These are phyloP conservation scores for Rasamsonia emersonii DNA, from an alignment of 2,329 filamentous ascomycete species.

Conservation along the genomic window DNA sequence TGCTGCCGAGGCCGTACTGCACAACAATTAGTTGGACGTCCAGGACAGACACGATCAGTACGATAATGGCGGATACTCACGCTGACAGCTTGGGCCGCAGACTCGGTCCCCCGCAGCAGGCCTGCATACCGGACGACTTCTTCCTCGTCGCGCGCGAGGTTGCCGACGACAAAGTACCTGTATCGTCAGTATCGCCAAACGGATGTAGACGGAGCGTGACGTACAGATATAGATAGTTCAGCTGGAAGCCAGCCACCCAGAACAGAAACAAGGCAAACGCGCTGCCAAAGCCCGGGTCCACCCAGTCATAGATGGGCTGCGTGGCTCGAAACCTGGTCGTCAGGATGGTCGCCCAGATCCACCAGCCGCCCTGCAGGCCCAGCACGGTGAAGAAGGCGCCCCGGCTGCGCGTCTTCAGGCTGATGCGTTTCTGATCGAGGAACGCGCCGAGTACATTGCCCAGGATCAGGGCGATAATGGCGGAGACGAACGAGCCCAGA, in stretches of 20 bases:
- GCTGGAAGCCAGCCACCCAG: slow-evolving; percentile 58
- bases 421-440: slow-evolving; percentile 50
- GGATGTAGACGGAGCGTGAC: slow-evolving; percentile 12
- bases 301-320: slow-evolving; percentile 59
- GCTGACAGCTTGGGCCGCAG: slow-evolving; percentile 63
- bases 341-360: slow-evolving; percentile 61
- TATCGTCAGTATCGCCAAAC: not conserved
- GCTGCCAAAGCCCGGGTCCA: slow-evolving; percentile 52
- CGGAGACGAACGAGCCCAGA: slow-evolving; percentile 61
- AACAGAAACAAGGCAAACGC: slow-evolving; percentile 62
- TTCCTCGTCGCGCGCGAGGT: slow-evolving; percentile 52
- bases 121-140: slow-evolving; percentile 62
- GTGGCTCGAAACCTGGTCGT: slow-evolving; percentile 52
- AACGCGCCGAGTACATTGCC: slow-evolving; percentile 60
- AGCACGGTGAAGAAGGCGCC: slow-evolving; percentile 45
- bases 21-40: not conserved
- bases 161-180: slow-evolving; percentile 62
- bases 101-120: slow-evolving; percentile 61
- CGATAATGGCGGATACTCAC: slow-evolving; percentile 32
- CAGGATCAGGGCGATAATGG: slow-evolving; percentile 55
- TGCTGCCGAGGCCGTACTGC: slow-evolving; percentile 55
- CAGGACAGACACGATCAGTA: too few species aligned
- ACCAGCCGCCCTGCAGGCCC: slow-evolving; percentile 57
- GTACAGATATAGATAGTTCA: slow-evolving; percentile 65
- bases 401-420: slow-evolving; percentile 48